Conservation (phyloP, 331 rosid genomes). For the Arachis monticola region DNA sequence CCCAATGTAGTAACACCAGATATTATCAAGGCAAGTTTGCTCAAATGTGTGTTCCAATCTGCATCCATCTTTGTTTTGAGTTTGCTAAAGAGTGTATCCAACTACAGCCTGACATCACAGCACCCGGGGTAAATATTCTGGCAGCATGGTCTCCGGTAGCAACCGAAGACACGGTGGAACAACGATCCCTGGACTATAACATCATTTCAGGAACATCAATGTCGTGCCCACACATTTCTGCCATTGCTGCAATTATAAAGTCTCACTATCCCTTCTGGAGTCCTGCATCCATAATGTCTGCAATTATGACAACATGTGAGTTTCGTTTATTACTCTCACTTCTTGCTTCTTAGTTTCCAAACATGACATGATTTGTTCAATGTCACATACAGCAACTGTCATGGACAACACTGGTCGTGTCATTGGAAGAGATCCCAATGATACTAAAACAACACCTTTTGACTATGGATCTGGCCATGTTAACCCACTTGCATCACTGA, state of each 20-base stretch:
- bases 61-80: not conserved
- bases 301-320: slow-evolving; percentile 69
- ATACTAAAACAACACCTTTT: slow-evolving; percentile 61
- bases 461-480: slow-evolving; percentile 72
- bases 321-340: not conserved
- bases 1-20: slow-evolving; percentile 71
- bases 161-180: slow-evolving; percentile 52
- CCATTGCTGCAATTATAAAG: slow-evolving; percentile 63
- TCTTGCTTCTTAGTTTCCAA: too few species aligned
- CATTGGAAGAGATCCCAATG: slow-evolving; percentile 72
- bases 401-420: slow-evolving; percentile 47
- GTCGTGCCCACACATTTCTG: slow-evolving; percentile 70
- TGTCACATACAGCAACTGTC: slow-evolving; percentile 56
- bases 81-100: slow-evolving; percentile 23
- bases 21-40: slow-evolving; percentile 62
- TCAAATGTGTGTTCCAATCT: not conserved
- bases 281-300: slow-evolving; percentile 74
- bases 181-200: slow-evolving; percentile 57
- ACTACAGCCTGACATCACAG: slow-evolving; percentile 72
- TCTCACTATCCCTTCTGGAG: slow-evolving; percentile 58
- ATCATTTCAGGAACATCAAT: slow-evolving; percentile 72
- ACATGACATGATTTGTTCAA: not conserved
- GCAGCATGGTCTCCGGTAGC: slow-evolving; percentile 79
- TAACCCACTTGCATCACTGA: slow-evolving; percentile 61
- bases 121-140: slow-evolving; percentile 69